These are phyloP conservation scores for Acacia crassicarpa DNA, from an alignment of 306 rosid genomes.

Conservation along the genomic window DNA sequence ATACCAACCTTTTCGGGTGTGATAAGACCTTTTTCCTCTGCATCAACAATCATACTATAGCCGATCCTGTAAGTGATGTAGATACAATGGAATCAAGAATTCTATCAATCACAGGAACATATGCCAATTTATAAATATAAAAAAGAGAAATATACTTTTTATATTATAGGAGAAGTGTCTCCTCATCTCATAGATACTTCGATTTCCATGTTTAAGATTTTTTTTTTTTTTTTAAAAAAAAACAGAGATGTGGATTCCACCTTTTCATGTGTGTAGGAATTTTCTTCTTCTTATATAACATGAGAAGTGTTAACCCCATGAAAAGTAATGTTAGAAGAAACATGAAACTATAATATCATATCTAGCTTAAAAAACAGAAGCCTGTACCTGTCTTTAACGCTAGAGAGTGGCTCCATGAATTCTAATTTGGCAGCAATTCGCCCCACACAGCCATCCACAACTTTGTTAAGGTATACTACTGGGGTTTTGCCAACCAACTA, in stretches of 20 bases:
- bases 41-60: conserved; percentile 78
- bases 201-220: no score
- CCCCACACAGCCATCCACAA: conserved; percentile 69
- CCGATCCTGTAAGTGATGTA: conserved; percentile 58
- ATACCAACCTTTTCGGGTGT: conserved; percentile 69
- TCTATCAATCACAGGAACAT: background rate
- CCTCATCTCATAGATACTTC: no score
- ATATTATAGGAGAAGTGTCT: no score
- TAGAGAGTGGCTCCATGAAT: conserved; percentile 79
- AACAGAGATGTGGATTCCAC: no score
- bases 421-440: conserved; percentile 74
- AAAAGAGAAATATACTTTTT: no score
- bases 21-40: conserved; percentile 71
- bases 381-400: conserved; percentile 73
- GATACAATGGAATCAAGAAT: background rate
- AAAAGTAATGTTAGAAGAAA: no score
- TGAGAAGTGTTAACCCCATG: no score
- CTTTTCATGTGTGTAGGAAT: no score
- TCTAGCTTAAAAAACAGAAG: background rate
- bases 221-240: no score
- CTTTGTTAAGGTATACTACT: conserved; percentile 64
- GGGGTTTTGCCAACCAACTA: conserved; percentile 81
- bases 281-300: no score
- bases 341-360: background rate
- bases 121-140: background rate